phyloP scores from a whole-genome alignment of 306 rosid species.

The Prunus kanzakura region DNA sequence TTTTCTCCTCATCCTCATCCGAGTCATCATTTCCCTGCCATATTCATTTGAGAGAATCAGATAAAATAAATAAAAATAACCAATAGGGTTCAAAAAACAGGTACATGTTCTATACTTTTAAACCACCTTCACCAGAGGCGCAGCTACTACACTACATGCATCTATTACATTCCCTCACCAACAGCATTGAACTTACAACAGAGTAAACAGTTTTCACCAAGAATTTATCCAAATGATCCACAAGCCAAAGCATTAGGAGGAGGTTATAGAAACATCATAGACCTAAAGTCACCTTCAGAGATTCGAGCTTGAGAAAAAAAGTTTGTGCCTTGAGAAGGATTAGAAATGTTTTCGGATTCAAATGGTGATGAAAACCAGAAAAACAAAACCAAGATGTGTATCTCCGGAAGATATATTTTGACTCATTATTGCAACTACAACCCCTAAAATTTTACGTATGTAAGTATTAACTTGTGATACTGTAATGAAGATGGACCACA shows the following conservation, averaged over 20 bases:
- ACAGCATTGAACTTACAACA: background rate
- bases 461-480: background rate
- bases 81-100: background rate
- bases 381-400: background rate
- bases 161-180: background rate
- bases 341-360: background rate
- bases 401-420: background rate
- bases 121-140: background rate
- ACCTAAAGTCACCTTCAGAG: background rate
- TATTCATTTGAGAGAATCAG: conserved; percentile 9
- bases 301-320: background rate
- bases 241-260: background rate
- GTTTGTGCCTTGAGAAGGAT: background rate
- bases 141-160: background rate
- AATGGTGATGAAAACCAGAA: background rate
- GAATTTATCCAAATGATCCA: background rate
- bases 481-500: background rate
- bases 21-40: conserved; percentile 52
- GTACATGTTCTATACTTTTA: no score
- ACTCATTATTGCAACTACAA: background rate
- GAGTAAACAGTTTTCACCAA: background rate
- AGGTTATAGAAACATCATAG: background rate
- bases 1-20: conserved; percentile 35
- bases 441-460: background rate
- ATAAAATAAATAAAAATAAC: background rate